phyloP scores from a whole-genome alignment of 2,329 filamentous ascomycete genomes.

The Apiospora marii region DNA sequence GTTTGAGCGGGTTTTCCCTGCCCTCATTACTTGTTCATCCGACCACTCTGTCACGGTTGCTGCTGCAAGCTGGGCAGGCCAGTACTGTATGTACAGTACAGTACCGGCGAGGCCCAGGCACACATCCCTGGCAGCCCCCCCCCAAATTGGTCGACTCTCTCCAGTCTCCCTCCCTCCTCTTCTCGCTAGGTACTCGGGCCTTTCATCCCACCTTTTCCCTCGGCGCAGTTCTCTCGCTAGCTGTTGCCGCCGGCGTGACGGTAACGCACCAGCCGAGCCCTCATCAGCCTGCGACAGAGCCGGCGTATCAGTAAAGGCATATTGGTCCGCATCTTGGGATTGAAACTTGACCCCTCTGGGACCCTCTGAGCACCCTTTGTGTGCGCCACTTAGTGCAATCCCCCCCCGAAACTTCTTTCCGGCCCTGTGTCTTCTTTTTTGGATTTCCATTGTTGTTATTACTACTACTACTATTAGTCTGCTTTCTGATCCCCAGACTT shows the following conservation, averaged over 20 bases:
- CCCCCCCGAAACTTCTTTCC: conserved; percentile 20
- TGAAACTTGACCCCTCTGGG: conserved; percentile 16
- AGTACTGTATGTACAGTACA: neutral
- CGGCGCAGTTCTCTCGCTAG: conserved; percentile 15
- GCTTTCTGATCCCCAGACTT: conserved; percentile 20
- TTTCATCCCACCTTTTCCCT: conserved; percentile 23
- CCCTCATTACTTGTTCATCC: neutral
- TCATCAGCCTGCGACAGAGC: conserved; percentile 25
- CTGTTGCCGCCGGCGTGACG: conserved; percentile 18
- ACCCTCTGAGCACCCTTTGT: conserved; percentile 15
- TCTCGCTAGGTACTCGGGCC: conserved; percentile 25
- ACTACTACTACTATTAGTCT: conserved; percentile 19
- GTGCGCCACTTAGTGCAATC: conserved; percentile 8
- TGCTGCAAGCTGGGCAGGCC: conserved; percentile 8
- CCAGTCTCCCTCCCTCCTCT: neutral
- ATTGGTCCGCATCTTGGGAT: conserved; percentile 19
- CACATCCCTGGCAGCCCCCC: conserved; percentile 12
- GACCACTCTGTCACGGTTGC: conserved; percentile 6
- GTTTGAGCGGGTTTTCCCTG: neutral
- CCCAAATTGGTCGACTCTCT: conserved; percentile 10
- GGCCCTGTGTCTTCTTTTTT: conserved; percentile 18
- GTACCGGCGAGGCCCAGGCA: neutral
- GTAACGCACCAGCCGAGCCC: conserved; percentile 22
- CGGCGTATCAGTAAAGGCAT: conserved; percentile 24
- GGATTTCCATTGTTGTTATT: conserved; percentile 14